Base-by-base conservation (phyloP, 2,329 filamentous ascomycete genomes). In the Dryadomyces quercivorus region DNA sequence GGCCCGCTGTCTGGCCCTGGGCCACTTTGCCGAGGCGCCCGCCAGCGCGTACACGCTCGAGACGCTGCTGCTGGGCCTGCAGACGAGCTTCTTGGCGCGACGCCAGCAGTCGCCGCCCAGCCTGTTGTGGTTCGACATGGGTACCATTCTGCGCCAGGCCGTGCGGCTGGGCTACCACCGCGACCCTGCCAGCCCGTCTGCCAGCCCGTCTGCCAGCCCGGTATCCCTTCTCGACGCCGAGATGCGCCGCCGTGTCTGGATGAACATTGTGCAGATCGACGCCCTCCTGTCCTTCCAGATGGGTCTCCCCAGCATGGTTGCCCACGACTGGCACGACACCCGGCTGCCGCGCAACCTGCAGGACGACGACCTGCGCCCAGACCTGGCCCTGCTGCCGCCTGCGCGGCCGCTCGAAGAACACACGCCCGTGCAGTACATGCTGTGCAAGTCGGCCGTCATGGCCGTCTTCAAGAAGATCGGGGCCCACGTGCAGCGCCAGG, bases 281-380 rank as follows among this genome's bases (percentile, higher is more conserved):
- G 63, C 72, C 0, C 57, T 75, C 9, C 65, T 74, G 44, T 74
- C 72, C 0, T 74, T 73, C 45, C 70, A 75, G 54, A 65, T 75
- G 42, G 74, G 74, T 0, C 63, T 76, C 18, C 75, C 74, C 2
- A 71, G 71, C n/a, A 72, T 75, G 67, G 68, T 75, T 13, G 70
- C 53, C 1, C 12, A 40, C 22, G 56, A 52, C 20, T 50, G 48
- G 16, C 54, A 52, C 26, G 52, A 74, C 57, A 67, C 69, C 0
- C 54, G 61, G 12, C 61, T 67, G 16, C 72, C 72, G 4, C 60
- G 63, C 0, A 74, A 73, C 47, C 61, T 74, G 3, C 61, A 67
- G 2, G 65, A 73, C 56, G 59, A 65, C 1, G 71, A 74, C 50
- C 65, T 75, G 50, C 50, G 59, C 5, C 69, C 63, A 21, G 60